A percentile compares a stretch with the other conserved stretches of the same genome.
These are phyloP conservation scores for Russula virescens DNA, from an alignment of 768 basidiomycete species.

Conservation along the genomic window DNA sequence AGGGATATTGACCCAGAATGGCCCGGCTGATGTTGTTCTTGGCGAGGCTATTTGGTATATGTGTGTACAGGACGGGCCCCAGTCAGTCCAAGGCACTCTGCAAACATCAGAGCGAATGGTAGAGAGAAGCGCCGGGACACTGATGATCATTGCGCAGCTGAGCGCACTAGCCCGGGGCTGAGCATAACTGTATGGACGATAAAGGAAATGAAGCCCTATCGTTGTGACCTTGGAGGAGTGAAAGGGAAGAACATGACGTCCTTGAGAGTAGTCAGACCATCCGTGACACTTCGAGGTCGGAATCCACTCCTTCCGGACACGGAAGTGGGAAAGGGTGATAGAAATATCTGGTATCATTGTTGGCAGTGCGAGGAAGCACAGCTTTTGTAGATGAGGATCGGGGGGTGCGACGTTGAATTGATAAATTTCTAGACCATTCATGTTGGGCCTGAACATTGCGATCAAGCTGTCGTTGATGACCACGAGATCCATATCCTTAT, in stretches of 20 bases:
- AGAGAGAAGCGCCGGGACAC: not conserved
- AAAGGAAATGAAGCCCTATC: not conserved
- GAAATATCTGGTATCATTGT: not conserved
- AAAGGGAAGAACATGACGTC: not conserved
- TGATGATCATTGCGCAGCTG: constrained; percentile 1
- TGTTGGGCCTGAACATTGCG: not conserved
- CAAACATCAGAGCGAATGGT: not conserved
- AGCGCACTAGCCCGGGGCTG: no score
- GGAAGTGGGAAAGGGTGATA: not conserved
- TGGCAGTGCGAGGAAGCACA: constrained; percentile 6
- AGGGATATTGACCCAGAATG: not conserved
- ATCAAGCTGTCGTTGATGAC: not conserved
- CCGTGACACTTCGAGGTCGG: not conserved
- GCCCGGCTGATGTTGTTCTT: not conserved
- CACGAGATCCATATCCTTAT: not conserved
- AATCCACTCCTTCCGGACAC: not conserved
- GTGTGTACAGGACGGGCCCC: constrained; percentile 8
- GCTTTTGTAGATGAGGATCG: not conserved
- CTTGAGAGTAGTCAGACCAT: not conserved
- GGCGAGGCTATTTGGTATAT: not conserved
- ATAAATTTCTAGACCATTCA: not conserved
- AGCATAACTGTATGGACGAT: not conserved
- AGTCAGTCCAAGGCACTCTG: not conserved
- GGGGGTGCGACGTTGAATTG: not conserved
- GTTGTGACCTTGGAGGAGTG: not conserved